Conservation (phyloP, 176 grass and related monocot species). For the Poa annua region DNA sequence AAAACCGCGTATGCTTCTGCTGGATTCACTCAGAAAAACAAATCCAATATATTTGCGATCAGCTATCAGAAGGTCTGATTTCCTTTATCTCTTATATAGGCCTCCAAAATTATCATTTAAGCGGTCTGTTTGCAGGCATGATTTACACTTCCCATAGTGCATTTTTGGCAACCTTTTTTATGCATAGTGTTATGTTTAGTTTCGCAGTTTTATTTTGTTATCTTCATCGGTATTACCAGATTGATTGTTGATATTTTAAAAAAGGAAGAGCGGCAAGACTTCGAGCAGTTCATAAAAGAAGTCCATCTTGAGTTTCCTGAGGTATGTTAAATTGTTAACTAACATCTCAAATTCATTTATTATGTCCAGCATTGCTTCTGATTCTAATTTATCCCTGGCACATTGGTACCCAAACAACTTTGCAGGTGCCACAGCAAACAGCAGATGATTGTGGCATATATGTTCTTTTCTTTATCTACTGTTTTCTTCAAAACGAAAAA, state of each 20-base stretch:
- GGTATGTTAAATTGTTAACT: slow-evolving; percentile 42
- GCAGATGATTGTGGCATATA: slow-evolving; percentile 83
- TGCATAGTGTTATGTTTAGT: not conserved
- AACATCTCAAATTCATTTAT: not conserved
- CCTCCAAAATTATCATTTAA: not conserved
- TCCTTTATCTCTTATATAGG: not conserved
- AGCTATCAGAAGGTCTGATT: slow-evolving; percentile 65
- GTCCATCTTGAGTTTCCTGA: slow-evolving; percentile 80
- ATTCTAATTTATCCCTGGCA: not conserved
- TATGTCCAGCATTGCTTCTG: not conserved
- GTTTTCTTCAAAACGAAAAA: slow-evolving; percentile 59
- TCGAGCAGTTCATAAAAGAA: slow-evolving; percentile 57
- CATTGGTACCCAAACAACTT: slow-evolving; percentile 16
- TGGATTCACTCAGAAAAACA: slow-evolving; percentile 75
- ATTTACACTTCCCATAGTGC: not conserved
- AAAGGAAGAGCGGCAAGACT: slow-evolving; percentile 70
- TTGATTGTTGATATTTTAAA: slow-evolving; percentile 80
- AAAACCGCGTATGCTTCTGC: slow-evolving; percentile 71
- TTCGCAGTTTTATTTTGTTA: not conserved
- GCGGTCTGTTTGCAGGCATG: not conserved
- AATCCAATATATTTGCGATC: slow-evolving; percentile 53
- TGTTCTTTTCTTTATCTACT: slow-evolving; percentile 88
- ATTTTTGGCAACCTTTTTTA: not conserved
- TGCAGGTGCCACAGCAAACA: slow-evolving; percentile 87
- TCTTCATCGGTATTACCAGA: slow-evolving; percentile 36